Conservation (phyloP, 1,284 basidiomycete genomes). For the Ustilago nuda region DNA sequence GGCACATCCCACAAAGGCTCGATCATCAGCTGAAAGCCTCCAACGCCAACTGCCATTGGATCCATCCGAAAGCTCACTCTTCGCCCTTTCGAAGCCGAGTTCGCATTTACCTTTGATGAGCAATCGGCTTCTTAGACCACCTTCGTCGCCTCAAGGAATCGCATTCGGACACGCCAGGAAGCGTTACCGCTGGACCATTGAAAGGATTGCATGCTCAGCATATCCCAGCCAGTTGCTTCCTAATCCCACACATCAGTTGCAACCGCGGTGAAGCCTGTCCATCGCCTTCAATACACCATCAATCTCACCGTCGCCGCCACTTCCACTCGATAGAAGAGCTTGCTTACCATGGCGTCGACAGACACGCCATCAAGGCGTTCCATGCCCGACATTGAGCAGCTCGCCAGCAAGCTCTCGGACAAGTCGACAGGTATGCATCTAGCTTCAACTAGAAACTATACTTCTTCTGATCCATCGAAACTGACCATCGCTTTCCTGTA, state of each 20-base stretch:
- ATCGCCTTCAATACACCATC: background rate
- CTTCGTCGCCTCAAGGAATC: no score
- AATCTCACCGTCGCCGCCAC: background rate
- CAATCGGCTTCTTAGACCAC: background rate
- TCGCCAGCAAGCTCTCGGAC: conserved; percentile 46
- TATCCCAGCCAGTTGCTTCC: background rate
- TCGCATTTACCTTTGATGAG: background rate
- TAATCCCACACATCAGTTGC: background rate
- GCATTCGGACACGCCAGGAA: no score
- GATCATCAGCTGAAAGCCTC: background rate
- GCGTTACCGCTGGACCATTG: background rate
- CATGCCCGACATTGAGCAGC: conserved; percentile 48
- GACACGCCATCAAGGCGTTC: conserved; percentile 44
- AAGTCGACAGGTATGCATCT: conserved; percentile 31
- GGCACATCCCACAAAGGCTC: background rate
- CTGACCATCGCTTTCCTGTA: background rate
- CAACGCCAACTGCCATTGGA: background rate
- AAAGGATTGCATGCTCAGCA: background rate
- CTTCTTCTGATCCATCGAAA: background rate
- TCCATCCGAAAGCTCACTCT: background rate
- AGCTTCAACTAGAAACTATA: background rate
- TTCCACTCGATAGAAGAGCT: background rate
- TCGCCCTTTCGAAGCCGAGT: background rate
- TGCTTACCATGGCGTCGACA: conserved; percentile 32
- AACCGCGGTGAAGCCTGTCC: background rate